Base-by-base conservation (phyloP, 2,329 filamentous ascomycete species). In the Colletotrichum sp. region DNA sequence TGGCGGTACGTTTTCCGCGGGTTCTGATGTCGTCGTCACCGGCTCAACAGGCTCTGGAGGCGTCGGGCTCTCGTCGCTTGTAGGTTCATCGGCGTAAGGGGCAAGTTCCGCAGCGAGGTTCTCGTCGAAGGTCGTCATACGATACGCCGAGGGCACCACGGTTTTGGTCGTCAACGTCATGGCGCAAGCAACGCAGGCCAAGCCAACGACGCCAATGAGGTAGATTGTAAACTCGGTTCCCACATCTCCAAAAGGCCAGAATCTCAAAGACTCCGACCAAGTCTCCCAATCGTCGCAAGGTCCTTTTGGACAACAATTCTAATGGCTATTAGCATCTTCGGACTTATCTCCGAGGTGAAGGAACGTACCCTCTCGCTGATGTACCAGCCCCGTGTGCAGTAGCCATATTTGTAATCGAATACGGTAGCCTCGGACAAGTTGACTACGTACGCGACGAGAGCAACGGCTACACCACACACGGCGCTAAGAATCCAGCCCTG, bases 401-500 rank as follows among this genome's bases (percentile, higher is more conserved):
- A 96, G 1, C 97, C 97, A 79, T 96, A 92, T 84, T 99, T 99
- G 87, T 93, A 93, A 82, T 98, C 96, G 83, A 97, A 99, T 7
- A 98, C 89, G 3, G 93, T 92, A 3, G 93, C 91, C 85, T 99
- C 97, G 4, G 94, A 94, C 32, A 98, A 91, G 83, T 98, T 95
- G 78, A 98, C 95, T 60, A 93, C 90, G 83, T 98, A 99, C 21
- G 97, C 97, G 72, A 98, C 88, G 10, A 93, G 88, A 12, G 97
- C 97, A 1, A 97, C 95, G 36, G 98, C 86, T 78, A 95, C 93
- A 34, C 97, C 97, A 71, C 98, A 97, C 26, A 98, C 87, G 8
- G 96, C 96, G 69, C 97, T 97, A 61, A 98, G 87, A 72, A 98
- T 92, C 97, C 97, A 99, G 61, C 96, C 97, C 84, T 98, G 96